phyloP scores from a whole-genome alignment of 352 stramenopile species.

The Globisporangium heterothallicum region DNA sequence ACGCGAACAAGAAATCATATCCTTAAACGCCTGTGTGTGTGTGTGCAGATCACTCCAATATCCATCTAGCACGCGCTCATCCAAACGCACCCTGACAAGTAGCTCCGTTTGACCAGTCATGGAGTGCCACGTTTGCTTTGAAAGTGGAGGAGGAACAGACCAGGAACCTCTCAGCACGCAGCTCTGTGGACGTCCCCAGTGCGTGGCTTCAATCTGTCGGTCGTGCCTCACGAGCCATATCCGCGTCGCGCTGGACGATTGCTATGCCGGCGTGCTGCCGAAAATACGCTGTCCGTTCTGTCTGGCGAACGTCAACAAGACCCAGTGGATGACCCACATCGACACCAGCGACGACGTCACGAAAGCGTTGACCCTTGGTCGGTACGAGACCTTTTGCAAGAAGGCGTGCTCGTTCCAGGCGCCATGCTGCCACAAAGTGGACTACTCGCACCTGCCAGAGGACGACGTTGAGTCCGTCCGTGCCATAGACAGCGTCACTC shows the following conservation, averaged over 20 bases:
- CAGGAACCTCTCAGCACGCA: conserved; percentile 3
- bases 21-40: too few relatives aligned
- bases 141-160: not conserved
- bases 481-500: too few relatives aligned
- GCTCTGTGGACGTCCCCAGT: conserved; percentile 23
- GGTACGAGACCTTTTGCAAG: conserved; percentile 14
- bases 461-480: not conserved
- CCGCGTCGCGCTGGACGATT: conserved; percentile 17
- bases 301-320: conserved; percentile 23
- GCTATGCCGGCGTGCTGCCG: conserved; percentile 33
- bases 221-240: conserved; percentile 26
- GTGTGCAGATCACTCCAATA: too few relatives aligned
- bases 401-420: conserved; percentile 22
- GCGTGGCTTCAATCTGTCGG: conserved; percentile 25
- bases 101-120: too few relatives aligned
- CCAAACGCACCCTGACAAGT: too few relatives aligned
- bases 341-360: not conserved
- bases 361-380: not conserved
- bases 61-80: too few relatives aligned
- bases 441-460: conserved; percentile 23
- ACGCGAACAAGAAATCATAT: too few relatives aligned
- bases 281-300: conserved; percentile 41
- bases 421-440: conserved; percentile 21
- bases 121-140: conserved; percentile 41
- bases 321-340: conserved; percentile 13